phyloP scores from a whole-genome alignment of 176 grass and related monocot species.

The Avena insularis region DNA sequence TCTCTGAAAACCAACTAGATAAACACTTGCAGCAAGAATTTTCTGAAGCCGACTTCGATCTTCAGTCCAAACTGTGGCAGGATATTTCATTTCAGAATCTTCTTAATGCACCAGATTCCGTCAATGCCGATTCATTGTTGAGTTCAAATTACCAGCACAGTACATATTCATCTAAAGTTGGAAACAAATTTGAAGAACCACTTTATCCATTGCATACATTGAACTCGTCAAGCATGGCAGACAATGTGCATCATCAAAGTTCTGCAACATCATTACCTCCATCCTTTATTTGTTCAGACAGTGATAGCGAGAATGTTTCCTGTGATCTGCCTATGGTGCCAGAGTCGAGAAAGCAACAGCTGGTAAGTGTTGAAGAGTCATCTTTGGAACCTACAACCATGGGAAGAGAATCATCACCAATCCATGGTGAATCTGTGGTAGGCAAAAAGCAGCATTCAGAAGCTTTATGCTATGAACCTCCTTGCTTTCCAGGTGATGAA shows the following conservation, averaged over 20 bases:
- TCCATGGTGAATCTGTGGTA: slow-evolving; percentile 31
- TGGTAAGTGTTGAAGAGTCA: slow-evolving; percentile 40
- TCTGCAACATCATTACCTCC: slow-evolving; percentile 24
- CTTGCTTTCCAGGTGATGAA: slow-evolving; percentile 73
- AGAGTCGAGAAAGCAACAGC: slow-evolving; percentile 40
- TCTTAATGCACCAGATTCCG: slow-evolving; percentile 33
- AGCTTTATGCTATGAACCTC: slow-evolving; percentile 83
- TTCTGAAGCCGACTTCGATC: slow-evolving; percentile 26
- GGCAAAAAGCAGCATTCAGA: slow-evolving; percentile 35
- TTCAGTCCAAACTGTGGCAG: slow-evolving; percentile 42
- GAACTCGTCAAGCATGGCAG: slow-evolving; percentile 41
- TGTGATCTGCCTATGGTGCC: slow-evolving; percentile 24
- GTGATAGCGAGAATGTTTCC: slow-evolving; percentile 33
- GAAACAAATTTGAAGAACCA: slow-evolving; percentile 36
- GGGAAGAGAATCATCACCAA: slow-evolving; percentile 34
- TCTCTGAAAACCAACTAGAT: slow-evolving; percentile 41
- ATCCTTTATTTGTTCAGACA: slow-evolving; percentile 24
- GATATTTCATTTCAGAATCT: slow-evolving; percentile 45
- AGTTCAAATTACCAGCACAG: slow-evolving; percentile 41
- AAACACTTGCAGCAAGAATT: slow-evolving; percentile 20
- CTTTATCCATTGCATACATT: slow-evolving; percentile 37
- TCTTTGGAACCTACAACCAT: slow-evolving; percentile 32
- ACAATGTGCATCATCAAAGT: slow-evolving; percentile 40
- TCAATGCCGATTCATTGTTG: slow-evolving; percentile 23
- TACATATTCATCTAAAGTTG: slow-evolving; percentile 43